Conservation (phyloP, 768 basidiomycete species). For the Clitopilus hobsonii region DNA sequence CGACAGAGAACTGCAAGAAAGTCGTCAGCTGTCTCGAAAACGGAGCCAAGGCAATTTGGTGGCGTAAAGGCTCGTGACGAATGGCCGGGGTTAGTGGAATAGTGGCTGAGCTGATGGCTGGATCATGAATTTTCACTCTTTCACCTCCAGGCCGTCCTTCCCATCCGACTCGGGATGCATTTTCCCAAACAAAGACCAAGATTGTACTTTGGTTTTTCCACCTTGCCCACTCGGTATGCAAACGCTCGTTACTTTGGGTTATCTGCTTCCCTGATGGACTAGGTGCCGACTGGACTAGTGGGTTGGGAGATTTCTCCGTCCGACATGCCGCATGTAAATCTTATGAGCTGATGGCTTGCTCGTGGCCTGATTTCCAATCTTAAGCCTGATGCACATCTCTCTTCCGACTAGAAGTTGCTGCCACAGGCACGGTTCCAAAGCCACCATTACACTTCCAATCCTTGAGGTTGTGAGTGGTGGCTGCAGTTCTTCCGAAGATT, state of each 20-base stretch:
- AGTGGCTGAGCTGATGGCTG: background rate
- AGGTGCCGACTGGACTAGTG: background rate
- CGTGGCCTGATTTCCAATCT: constrained; percentile 1
- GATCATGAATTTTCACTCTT: background rate
- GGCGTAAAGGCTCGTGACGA: background rate
- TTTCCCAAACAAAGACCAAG: background rate
- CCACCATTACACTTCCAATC: background rate
- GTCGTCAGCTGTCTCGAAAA: background rate
- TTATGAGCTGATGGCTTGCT: background rate
- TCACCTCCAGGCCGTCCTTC: background rate
- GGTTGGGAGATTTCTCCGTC: background rate
- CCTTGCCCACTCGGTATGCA: too few relatives aligned
- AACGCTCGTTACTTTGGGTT: too few relatives aligned
- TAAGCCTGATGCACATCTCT: background rate
- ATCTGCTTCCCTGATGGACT: too few relatives aligned
- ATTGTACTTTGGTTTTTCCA: background rate
- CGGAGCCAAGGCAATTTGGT: background rate
- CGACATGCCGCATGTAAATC: constrained; percentile 1
- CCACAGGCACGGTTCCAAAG: background rate
- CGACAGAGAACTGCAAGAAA: background rate
- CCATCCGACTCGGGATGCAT: background rate
- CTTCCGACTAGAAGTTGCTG: background rate
- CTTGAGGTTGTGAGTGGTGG: constrained; percentile 1
- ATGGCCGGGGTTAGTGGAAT: constrained; percentile 1
- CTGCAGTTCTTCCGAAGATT: background rate